These are phyloP conservation scores for Avena sativa DNA, from an alignment of 176 grass and related monocot genomes.

Conservation along the genomic window DNA sequence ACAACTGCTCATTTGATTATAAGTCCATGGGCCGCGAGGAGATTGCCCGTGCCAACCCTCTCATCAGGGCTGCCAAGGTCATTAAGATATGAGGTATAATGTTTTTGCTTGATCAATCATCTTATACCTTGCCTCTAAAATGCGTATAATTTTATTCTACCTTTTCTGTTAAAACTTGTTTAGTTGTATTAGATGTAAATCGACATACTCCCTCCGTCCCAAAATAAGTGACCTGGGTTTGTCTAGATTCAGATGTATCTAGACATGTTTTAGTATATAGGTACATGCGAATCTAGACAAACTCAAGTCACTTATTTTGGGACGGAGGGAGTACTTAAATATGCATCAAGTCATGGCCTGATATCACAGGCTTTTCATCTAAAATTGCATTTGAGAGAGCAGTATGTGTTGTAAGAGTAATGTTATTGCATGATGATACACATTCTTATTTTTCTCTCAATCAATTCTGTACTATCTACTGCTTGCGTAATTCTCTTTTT, in stretches of 20 bases:
- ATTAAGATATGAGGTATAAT: constrained; percentile 64
- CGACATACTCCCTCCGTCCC: neutral
- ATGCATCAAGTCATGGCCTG: neutral
- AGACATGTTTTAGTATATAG: too few species aligned
- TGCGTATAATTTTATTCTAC: neutral
- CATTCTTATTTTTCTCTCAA: constrained; percentile 27
- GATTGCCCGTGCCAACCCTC: constrained; percentile 49
- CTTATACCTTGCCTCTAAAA: neutral
- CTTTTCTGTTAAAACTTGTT: neutral
- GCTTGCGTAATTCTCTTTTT: neutral
- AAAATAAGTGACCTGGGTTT: too few species aligned
- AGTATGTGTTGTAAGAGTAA: neutral
- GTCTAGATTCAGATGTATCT: too few species aligned
- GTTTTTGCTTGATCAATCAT: neutral
- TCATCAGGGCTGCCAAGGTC: constrained; percentile 57
- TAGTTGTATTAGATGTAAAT: constrained; percentile 1
- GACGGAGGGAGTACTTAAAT: neutral
- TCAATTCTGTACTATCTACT: neutral
- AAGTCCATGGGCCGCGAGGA: constrained; percentile 46
- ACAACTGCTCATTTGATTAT: constrained; percentile 60
- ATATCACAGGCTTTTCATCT: neutral
- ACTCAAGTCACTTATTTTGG: too few species aligned
- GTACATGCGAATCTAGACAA: too few species aligned
- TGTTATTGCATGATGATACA: neutral
- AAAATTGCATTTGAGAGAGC: constrained; percentile 9